Base-by-base conservation (phyloP, 1,284 basidiomycete genomes). In the Volvariella volvacea region DNA sequence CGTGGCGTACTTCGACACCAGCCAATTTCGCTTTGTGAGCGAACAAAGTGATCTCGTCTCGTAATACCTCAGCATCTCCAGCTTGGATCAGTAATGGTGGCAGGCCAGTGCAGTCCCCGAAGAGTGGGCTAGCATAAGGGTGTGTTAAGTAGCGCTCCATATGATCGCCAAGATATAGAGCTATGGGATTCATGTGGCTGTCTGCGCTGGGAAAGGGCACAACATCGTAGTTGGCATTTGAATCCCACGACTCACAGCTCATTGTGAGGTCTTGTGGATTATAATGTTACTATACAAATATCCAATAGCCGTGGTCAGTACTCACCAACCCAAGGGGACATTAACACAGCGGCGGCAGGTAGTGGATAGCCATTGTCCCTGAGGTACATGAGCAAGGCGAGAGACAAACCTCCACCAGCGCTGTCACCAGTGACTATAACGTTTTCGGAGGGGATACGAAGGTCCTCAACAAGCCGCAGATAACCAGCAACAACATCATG, bases 211-310 rank as follows among this genome's bases (percentile, higher is more conserved):
- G 78, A 43, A 76, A 73, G 1, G 90, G 88, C 0, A 93, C 80
- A 28, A 93, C 81, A 60, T 92, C 90, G 57, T 74, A 89, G 15
- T 71, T 71, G 14, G 88, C 82, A 61, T 97, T 97, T 44, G 88
- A 89, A 43, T 97, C 92, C 95, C 95, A 98, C 28, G 91, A 94
- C 50, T 95, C 91, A 62, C 94, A 98, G 50, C 92, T 95, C 80
- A 95, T 87, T 0, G 92, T 96, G 47, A 97, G 67, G 66, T 95
- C 91, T 88, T 49, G n/a, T n/a, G 41, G 30, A 16, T 3, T 20
- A 20, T 21, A 30, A 16, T 41, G 40, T 50, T 22, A 41, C 46
- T 30, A 34, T 20, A 25, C 3, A n/a, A 9, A 36, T 19, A 47
- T 4, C 16, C 34, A 38, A 39, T 19, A 49, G 15, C 42, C 16